Evolutionary conservation across 1,139 yeast genomes (phyloP).

Genomic region (Hansenula sp.): DNA sequence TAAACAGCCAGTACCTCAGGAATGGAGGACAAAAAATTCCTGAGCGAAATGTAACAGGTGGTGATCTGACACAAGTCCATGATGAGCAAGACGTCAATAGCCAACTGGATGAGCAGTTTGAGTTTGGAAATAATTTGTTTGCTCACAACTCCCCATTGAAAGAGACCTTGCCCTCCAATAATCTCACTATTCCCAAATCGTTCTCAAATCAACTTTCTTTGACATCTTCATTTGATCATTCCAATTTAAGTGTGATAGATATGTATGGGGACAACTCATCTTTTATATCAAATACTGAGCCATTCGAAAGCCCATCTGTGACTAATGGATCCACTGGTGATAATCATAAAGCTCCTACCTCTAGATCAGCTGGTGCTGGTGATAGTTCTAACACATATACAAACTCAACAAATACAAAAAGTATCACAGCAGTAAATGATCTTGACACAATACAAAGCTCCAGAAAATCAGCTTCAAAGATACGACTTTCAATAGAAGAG

Average conservation of each 20-base stretch:
- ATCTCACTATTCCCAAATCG: constrained; percentile 3
- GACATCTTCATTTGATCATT: constrained; percentile 7
- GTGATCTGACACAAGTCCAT: neutral
- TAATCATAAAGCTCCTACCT: too few relatives aligned
- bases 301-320: neutral
- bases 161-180: neutral
- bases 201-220: constrained; percentile 4
- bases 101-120: constrained; percentile 2
- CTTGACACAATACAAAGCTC: constrained; percentile 8
- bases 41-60: neutral
- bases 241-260: constrained; percentile 21
- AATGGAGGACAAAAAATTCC: neutral
- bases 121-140: constrained; percentile 2
- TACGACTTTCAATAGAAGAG: constrained; percentile 19
- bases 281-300: neutral
- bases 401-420: neutral
- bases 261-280: constrained; percentile 17
- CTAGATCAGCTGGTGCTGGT: neutral
- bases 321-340: neutral
- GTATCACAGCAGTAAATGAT: constrained; percentile 4
- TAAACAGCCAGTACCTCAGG: neutral
- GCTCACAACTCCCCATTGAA: neutral
- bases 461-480: constrained; percentile 15
- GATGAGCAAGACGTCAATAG: neutral
- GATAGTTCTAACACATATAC: neutral